A percentile compares a stretch with the other conserved stretches of the same genome.
These are phyloP conservation scores for Melocanna baccifera DNA, from an alignment of 176 grass and related monocot genomes.

Conservation along the genomic window DNA sequence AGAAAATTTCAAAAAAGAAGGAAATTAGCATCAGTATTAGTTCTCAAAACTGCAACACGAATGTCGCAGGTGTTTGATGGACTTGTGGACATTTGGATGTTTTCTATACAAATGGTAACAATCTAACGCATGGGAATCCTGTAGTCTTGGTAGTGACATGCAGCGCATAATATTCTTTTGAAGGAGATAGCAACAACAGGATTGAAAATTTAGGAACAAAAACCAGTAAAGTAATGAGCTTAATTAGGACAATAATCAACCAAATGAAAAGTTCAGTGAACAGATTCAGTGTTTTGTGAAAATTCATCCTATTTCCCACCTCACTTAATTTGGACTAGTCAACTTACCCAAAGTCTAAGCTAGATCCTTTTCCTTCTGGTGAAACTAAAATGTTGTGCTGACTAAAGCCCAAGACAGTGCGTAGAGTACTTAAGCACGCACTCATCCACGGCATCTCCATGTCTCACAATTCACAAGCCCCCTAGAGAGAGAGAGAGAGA, in stretches of 20 bases:
- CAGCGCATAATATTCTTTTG: background rate
- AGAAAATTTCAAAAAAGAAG: background rate
- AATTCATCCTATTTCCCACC: background rate
- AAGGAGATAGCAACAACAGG: background rate
- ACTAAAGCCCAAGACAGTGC: background rate
- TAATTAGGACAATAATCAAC: background rate
- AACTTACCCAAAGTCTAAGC: background rate
- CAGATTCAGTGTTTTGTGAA: background rate
- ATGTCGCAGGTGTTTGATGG: background rate
- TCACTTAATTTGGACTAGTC: background rate
- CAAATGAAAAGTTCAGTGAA: background rate
- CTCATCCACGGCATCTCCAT: background rate
- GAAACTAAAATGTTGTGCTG: background rate
- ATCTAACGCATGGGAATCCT: background rate
- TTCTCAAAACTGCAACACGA: background rate
- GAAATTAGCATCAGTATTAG: background rate
- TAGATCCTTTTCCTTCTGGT: background rate
- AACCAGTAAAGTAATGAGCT: background rate
- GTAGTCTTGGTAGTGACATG: background rate
- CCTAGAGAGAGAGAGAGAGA: background rate
- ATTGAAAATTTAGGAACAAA: background rate
- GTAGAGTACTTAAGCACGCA: constrained; percentile 1
- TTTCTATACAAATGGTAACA: background rate
- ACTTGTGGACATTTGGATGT: background rate
- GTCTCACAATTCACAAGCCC: background rate